phyloP scores from a whole-genome alignment of 441 rosid genomes.

The Isatis lusitanica region DNA sequence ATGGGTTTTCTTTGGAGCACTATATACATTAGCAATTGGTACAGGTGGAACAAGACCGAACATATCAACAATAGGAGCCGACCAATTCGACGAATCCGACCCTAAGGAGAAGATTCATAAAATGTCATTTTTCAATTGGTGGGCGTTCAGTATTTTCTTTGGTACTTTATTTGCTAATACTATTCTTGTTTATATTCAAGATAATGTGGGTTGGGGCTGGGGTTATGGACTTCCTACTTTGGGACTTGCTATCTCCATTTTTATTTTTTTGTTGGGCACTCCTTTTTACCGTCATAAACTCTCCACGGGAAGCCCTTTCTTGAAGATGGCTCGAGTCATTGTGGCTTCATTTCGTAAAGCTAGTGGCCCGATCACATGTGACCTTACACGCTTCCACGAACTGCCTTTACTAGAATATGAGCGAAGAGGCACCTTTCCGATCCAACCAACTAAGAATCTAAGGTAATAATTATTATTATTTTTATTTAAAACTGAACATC shows the following conservation, averaged over 20 bases:
- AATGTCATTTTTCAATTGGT: slow-evolving; percentile 96
- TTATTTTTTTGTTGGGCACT: slow-evolving; percentile 65
- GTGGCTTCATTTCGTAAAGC: slow-evolving; percentile 69
- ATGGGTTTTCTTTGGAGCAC: slow-evolving; percentile 64
- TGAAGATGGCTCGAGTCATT: slow-evolving; percentile 71
- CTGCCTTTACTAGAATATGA: slow-evolving; percentile 56
- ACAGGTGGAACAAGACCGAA: slow-evolving; percentile 94
- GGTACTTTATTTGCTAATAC: slow-evolving; percentile 90
- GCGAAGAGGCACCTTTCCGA: slow-evolving; percentile 51
- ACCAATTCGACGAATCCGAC: slow-evolving; percentile 83
- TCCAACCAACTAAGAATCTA: slow-evolving; percentile 55
- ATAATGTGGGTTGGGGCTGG: slow-evolving; percentile 79
- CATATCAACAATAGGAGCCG: slow-evolving; percentile 90
- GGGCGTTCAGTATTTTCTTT: slow-evolving; percentile 90
- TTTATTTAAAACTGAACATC: too few species aligned
- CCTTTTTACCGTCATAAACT: slow-evolving; percentile 70
- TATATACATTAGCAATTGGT: slow-evolving; percentile 70
- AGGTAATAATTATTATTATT: background rate
- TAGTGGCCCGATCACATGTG: slow-evolving; percentile 43
- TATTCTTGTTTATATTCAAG: slow-evolving; percentile 76
- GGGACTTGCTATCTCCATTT: slow-evolving; percentile 62
- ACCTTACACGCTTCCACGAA: slow-evolving; percentile 57
- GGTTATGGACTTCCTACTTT: slow-evolving; percentile 81
- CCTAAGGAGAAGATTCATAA: slow-evolving; percentile 71
- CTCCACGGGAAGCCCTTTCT: slow-evolving; percentile 76